Conservation (phyloP, 805 yeast species). For the Metschnikowia anglica region DNA sequence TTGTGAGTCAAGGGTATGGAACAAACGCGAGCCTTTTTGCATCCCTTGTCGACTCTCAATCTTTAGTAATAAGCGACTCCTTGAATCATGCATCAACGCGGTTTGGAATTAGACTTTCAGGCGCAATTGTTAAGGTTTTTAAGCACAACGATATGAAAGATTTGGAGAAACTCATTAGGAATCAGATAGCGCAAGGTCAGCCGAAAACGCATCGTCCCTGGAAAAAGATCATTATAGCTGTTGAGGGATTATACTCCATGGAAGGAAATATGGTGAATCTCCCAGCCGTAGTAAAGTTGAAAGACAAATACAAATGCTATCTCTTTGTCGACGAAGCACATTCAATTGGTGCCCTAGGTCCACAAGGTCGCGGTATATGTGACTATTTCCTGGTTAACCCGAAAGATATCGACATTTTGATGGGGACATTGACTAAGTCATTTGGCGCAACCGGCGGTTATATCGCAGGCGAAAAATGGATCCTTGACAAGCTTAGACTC, state of each 20-base stretch:
- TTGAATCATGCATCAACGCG: constrained; percentile 94
- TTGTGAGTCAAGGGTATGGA: constrained; percentile 93
- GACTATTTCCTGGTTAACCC: constrained; percentile 87
- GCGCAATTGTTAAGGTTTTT: constrained; percentile 89
- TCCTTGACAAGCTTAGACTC: constrained; percentile 73
- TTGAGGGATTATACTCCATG: constrained; percentile 91
- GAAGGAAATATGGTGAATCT: constrained; percentile 87
- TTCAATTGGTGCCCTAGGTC: constrained; percentile 98
- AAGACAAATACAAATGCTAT: constrained; percentile 83
- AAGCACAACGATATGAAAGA: constrained; percentile 87
- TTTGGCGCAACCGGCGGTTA: constrained; percentile 99
- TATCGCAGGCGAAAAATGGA: constrained; percentile 68
- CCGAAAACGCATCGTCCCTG: constrained; percentile 95
- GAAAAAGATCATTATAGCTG: constrained; percentile 81
- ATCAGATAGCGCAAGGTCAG: constrained; percentile 90
- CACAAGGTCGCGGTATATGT: constrained; percentile 90
- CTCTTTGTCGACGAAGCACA: constrained; percentile 97
- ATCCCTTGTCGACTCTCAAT: constrained; percentile 79
- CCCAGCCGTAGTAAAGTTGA: constrained; percentile 69
- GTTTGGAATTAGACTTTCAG: constrained; percentile 89
- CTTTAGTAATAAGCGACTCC: constrained; percentile 90
- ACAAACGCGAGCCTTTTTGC: constrained; percentile 89
- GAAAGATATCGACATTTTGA: constrained; percentile 72
- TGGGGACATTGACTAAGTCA: constrained; percentile 98
- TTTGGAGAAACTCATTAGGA: constrained; percentile 74